A percentile compares a stretch with the other conserved stretches of the same genome.
These are phyloP conservation scores for Bryoerythrophyllum caledonicum DNA, from an alignment of 225 moss, liverwort and hornwort genomes.

Conservation along the genomic window DNA sequence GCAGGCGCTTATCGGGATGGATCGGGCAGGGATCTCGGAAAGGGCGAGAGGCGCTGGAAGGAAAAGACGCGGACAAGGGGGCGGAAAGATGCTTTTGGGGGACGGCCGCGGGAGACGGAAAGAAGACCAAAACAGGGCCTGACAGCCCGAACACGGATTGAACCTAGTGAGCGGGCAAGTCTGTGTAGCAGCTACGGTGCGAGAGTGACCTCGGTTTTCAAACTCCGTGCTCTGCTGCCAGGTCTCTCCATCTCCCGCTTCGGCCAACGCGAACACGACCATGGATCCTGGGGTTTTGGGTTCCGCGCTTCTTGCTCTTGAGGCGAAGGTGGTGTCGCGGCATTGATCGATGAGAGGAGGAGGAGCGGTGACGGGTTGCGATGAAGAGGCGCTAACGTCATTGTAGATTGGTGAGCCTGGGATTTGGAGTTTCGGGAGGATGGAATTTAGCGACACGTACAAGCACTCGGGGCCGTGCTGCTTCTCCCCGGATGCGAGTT, in stretches of 20 bases:
- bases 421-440: constrained; percentile 32
- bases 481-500: constrained; percentile 83
- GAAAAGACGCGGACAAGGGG: no score
- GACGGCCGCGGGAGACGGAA: no score
- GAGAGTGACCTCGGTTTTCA: background rate
- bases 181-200: background rate
- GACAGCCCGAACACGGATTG: no score
- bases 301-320: constrained; percentile 10
- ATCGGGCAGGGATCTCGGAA: no score
- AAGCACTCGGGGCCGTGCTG: constrained; percentile 87
- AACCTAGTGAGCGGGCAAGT: no score
- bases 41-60: no score
- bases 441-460: constrained; percentile 99
- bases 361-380: constrained; percentile 29
- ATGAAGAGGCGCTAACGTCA: constrained; percentile 5
- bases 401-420: constrained; percentile 15
- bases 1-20: no score
- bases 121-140: no score
- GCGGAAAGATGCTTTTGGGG: no score
- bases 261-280: background rate
- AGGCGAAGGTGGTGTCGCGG: no score
- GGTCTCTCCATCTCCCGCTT: background rate
- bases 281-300: constrained; percentile 18
- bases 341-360: constrained; percentile 16
- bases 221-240: background rate